Evolutionary conservation across 495 filamentous ascomycete genomes (phyloP), one percentile per base, ranked within the genome.

Genomic region (Podospora conica): DNA sequence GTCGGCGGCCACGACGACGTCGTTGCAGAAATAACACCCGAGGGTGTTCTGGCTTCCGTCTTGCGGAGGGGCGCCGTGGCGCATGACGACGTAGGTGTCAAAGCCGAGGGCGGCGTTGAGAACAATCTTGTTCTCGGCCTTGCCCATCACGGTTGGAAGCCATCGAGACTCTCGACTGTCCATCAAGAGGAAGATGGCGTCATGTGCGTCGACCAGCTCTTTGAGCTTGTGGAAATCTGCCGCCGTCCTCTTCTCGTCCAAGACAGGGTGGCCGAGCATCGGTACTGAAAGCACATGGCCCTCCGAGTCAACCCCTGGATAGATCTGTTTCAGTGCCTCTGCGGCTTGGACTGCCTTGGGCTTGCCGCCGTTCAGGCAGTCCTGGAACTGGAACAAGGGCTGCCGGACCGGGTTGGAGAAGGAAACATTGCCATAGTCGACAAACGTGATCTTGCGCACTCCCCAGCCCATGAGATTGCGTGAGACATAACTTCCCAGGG

Each of bases 401-500:
- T 98, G 95, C 56, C 95, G 87, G 54, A 98, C 95, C 1, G 95
- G 95, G 70, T 98, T 98, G n/a, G 94, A 97, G 74, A 93, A 98
- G 25, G 92, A 96, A 54, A 98, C 92, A 2, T 81, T 87, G n/a
- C 89, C 94, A 70, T 95, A 96, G 74, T 98, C 95, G 58, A 98
- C 85, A 75, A 98, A 96, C 1, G 94, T 97, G 69, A 98, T 96
- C 74, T 92, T 93, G 59, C 88, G 86, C n/a, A 97, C 93, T 22
- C 95, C 95, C 95, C 95, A 98, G 21, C 92, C 95, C 84, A 97
- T 86, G 24, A 98, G 76, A 69, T 91, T 94, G 18, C 95, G 84
- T 48, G 93, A 89, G 61, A 98, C 93, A 74, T 97, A 97, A 62
- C 91, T 92, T 29, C 95, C 95, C 18, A 98, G 84, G 2, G 95